Percentiles rank a stretch among this genome's conserved stretches.
Conservation (phyloP, 2,329 filamentous ascomycete genomes). For the Balansia obtecta region DNA sequence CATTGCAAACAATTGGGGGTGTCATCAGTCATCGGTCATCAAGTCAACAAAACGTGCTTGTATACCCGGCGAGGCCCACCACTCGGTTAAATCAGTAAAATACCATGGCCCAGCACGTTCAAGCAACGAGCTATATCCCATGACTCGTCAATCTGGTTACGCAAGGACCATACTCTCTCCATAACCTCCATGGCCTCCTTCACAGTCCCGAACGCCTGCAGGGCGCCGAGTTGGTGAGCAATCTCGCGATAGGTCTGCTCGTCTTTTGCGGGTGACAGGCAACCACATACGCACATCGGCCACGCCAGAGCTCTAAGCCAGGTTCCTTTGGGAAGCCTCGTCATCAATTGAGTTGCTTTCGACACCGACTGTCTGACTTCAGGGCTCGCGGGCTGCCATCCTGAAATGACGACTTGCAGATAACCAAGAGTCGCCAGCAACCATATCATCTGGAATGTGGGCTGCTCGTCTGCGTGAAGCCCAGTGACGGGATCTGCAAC, state of each 20-base stretch:
- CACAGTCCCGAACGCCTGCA: constrained; percentile 33
- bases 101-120: constrained; percentile 25
- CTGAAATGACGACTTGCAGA: constrained; percentile 34
- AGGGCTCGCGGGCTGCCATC: constrained; percentile 34
- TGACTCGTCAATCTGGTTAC: constrained; percentile 25
- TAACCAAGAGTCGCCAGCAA: constrained; percentile 35
- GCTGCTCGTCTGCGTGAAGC: constrained; percentile 12
- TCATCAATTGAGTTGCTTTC: constrained; percentile 22
- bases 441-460: constrained; percentile 30
- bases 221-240: constrained; percentile 26
- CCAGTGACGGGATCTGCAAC: constrained; percentile 9
- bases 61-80: no score
- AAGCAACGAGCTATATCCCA: constrained; percentile 34
- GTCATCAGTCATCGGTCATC: background rate
- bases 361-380: constrained; percentile 26
- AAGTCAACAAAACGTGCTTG: background rate
- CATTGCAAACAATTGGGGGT: background rate
- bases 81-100: constrained; percentile 23
- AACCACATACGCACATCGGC: constrained; percentile 30
- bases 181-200: constrained; percentile 31
- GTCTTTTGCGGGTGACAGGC: constrained; percentile 25
- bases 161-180: constrained; percentile 32
- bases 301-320: constrained; percentile 25
- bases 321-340: constrained; percentile 16
- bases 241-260: constrained; percentile 30